Percentiles rank a stretch among this genome's conserved stretches.
These are phyloP conservation scores for Naematelia encephala DNA, from an alignment of 768 basidiomycete species.

Conservation along the genomic window DNA sequence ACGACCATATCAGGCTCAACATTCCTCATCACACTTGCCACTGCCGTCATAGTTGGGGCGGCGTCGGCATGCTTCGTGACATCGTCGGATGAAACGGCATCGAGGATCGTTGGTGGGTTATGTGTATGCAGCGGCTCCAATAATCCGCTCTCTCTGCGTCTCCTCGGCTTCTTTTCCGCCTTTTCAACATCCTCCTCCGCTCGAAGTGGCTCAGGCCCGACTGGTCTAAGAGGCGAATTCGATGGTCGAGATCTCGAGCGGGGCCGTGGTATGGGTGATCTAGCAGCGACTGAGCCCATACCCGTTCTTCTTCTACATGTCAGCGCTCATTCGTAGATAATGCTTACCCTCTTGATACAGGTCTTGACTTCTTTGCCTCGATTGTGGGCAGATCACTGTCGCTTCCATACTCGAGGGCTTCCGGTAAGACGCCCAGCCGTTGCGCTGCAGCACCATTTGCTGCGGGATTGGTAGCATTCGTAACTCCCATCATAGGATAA, in stretches of 20 bases:
- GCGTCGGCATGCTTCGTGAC: neutral
- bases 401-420: conserved; percentile 3
- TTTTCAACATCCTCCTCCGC: too few relatives aligned
- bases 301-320: neutral
- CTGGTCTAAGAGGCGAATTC: neutral
- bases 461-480: conserved; percentile 10
- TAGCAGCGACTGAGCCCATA: neutral
- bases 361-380: conserved; percentile 2
- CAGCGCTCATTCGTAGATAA: neutral
- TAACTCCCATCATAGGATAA: conserved; percentile 1
- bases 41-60: neutral
- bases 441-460: neutral
- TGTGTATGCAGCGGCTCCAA: neutral
- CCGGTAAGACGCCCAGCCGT: conserved; percentile 2
- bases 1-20: neutral
- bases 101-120: too few relatives aligned
- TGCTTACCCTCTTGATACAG: conserved; percentile 4
- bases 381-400: conserved; percentile 1
- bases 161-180: neutral
- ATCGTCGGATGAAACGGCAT: neutral
- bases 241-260: neutral
- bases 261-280: conserved; percentile 4
- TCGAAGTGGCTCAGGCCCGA: neutral
- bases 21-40: too few relatives aligned
- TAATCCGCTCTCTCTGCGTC: conserved; percentile 5